phyloP scores from a whole-genome alignment of 106 monocot genomes.

The Allium cepa region DNA sequence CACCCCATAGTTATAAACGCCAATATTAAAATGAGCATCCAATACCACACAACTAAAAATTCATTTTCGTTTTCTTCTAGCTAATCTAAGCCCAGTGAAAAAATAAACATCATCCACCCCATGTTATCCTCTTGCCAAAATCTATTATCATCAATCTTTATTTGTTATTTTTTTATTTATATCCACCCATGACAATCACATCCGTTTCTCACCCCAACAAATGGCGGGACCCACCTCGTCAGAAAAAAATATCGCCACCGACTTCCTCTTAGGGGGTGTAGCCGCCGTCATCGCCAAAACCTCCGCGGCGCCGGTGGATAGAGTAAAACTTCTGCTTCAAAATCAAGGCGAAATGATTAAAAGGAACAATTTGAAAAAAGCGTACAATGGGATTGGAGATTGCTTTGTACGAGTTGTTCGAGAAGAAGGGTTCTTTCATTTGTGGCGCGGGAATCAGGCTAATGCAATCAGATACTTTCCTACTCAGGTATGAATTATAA shows the following conservation, averaged over 20 bases:
- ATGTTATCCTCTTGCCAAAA: too few relatives aligned
- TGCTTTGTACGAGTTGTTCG: conserved; percentile 55
- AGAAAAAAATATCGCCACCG: conserved; percentile 44
- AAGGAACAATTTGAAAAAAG: conserved; percentile 35
- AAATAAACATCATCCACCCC: too few relatives aligned
- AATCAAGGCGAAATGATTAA: conserved; percentile 88
- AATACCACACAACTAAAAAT: too few relatives aligned
- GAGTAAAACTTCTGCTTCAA: conserved; percentile 90
- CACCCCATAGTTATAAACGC: too few relatives aligned
- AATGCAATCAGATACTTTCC: conserved; percentile 94
- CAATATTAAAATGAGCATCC: too few relatives aligned
- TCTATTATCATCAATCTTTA: too few relatives aligned
- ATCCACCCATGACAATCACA: background rate
- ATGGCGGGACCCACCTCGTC: conserved; percentile 15
- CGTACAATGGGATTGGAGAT: conserved; percentile 67
- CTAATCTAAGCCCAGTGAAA: too few relatives aligned
- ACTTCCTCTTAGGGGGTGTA: conserved; percentile 69
- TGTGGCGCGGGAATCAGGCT: conserved; percentile 94
- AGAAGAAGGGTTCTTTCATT: conserved; percentile 62
- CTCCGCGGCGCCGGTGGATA: conserved; percentile 85
- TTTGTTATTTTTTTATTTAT: too few relatives aligned
- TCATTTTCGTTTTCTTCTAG: too few relatives aligned
- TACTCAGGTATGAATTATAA: conserved; percentile 54
- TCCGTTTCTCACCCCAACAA: background rate
- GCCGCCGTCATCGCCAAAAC: conserved; percentile 68